Evolutionary conservation across 768 basidiomycete species (phyloP).

Genomic region (Mycena galericulata): DNA sequence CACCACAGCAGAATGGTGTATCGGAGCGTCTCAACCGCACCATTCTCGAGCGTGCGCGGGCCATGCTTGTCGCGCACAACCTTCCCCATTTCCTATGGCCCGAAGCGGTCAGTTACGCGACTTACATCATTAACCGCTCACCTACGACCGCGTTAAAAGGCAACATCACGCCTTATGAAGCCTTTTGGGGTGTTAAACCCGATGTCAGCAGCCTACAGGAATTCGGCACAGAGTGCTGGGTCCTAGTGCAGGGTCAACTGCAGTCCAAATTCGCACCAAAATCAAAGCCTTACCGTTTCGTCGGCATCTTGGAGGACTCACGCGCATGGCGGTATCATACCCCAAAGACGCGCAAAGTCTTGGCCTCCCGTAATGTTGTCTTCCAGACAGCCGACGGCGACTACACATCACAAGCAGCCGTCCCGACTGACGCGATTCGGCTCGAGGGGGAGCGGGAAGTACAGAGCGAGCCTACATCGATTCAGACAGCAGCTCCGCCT

Average conservation of each 20-base stretch:
- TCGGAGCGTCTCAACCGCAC: no score
- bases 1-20: no score
- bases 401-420: not conserved
- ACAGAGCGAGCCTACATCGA: conserved; percentile 4
- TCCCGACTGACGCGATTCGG: not conserved
- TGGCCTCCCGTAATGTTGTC: conserved; percentile 12
- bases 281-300: no score
- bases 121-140: conserved; percentile 39
- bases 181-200: not conserved
- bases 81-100: conserved; percentile 44
- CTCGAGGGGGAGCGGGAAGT: conserved; percentile 1
- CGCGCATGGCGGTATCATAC: conserved; percentile 6
- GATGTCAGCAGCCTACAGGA: no score
- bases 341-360: conserved; percentile 2
- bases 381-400: conserved; percentile 9
- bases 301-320: not conserved
- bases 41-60: conserved; percentile 27
- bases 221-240: no score
- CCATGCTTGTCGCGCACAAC: conserved; percentile 38
- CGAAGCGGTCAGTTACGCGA: conserved; percentile 37
- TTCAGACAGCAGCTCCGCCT: no score
- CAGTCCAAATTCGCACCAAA: not conserved
- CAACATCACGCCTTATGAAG: not conserved
- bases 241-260: no score
- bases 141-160: not conserved